phyloP scores from a whole-genome alignment of 2,329 filamentous ascomycete species.

The Paradendryphiella salina region DNA sequence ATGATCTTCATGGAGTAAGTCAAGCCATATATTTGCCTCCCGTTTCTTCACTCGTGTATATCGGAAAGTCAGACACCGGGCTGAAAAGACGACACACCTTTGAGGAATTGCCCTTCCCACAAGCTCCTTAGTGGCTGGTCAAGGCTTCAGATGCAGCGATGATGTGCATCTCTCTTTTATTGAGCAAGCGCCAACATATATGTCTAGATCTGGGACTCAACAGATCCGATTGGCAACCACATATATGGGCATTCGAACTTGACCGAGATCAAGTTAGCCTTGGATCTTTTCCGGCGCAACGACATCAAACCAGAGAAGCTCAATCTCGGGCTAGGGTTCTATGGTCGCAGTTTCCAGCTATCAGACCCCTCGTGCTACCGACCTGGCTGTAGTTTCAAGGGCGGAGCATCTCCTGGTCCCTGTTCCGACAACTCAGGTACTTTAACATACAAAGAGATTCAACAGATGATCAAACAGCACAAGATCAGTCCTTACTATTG shows the following conservation, averaged over 20 bases:
- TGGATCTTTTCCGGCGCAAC: slow-evolving; percentile 54
- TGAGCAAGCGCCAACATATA: no score
- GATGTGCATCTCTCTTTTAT: no score
- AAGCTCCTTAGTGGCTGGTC: no score
- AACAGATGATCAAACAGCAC: slow-evolving; percentile 14
- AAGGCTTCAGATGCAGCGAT: no score
- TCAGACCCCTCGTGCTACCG: slow-evolving; percentile 9
- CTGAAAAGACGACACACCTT: no score
- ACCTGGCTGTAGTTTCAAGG: slow-evolving; percentile 10
- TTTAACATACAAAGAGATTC: slow-evolving; percentile 25
- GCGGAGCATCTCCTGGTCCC: slow-evolving; percentile 2
- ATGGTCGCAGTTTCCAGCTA: slow-evolving; percentile 43
- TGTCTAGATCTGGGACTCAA: slow-evolving; percentile 48
- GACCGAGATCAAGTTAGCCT: slow-evolving; percentile 49
- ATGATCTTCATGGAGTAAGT: slow-evolving; percentile 44
- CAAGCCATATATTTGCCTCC: no score
- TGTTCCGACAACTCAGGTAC: slow-evolving; percentile 22
- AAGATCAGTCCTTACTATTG: slow-evolving; percentile 10
- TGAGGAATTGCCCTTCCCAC: no score
- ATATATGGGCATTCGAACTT: slow-evolving; percentile 50
- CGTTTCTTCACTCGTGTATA: no score
- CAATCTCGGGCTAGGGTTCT: slow-evolving; percentile 51
- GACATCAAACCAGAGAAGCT: slow-evolving; percentile 48
- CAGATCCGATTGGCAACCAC: slow-evolving; percentile 28
- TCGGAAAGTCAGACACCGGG: no score